These are phyloP conservation scores for Gaultheria prostrata DNA, from an alignment of 148 eudicot species.

Conservation along the genomic window DNA sequence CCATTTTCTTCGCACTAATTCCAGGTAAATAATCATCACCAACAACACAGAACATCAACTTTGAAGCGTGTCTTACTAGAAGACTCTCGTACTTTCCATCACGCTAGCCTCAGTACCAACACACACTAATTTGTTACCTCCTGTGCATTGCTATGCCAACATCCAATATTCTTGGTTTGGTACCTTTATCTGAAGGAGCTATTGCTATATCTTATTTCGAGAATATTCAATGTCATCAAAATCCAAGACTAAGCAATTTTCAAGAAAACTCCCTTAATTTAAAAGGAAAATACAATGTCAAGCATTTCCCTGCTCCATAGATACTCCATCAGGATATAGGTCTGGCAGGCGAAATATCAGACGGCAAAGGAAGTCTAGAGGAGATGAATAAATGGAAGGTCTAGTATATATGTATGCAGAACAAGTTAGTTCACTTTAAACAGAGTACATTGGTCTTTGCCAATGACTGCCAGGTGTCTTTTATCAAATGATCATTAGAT, in stretches of 20 bases:
- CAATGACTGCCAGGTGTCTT: neutral
- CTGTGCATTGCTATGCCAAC: neutral
- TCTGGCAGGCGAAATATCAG: neutral
- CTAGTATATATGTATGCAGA: neutral
- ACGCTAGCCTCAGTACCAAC: neutral
- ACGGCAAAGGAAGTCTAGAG: neutral
- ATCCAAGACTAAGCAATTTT: neutral
- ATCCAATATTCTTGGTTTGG: neutral
- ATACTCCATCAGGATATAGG: too few relatives aligned
- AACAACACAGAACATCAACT: neutral
- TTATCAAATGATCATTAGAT: neutral
- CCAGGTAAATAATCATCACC: neutral
- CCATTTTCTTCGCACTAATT: neutral
- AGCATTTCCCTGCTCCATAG: too few relatives aligned
- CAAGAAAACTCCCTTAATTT: neutral
- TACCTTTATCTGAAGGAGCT: neutral
- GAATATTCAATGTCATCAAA: neutral
- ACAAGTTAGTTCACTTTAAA: neutral
- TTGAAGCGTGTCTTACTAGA: neutral
- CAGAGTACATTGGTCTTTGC: neutral
- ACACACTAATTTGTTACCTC: neutral
- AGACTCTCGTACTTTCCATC: neutral
- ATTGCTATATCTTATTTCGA: neutral
- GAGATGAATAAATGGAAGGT: neutral
- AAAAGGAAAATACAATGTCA: too few relatives aligned